Evolutionary conservation across 2,329 filamentous ascomycete genomes (phyloP), one percentile per base, ranked within the genome.

Genomic region (Lomentospora prolificans): DNA sequence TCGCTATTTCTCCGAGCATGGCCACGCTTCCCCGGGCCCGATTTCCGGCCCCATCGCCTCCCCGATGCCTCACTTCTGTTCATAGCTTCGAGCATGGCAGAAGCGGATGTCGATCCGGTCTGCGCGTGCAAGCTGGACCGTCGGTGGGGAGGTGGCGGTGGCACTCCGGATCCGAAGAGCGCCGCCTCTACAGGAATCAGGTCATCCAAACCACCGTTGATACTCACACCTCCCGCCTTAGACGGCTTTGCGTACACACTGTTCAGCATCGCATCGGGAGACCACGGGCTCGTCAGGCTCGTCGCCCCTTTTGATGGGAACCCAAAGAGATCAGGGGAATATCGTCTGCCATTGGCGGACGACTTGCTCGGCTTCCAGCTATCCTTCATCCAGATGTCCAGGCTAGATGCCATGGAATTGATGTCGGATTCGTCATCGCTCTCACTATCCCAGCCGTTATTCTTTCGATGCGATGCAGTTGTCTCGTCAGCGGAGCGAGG

Each of bases 371-470:
- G 72, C 50, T 76, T 76, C 30, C 72, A 65, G 55, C 77, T 78
- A 63, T 80, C 78, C 5, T 73, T 74, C 67, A 83, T 73, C 80
- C 80, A 84, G 24, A 80, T 78, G 55, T 83, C 80, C 4, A 78
- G 71, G 58, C 74, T 78, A 1, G 76, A 80, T 1, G 74, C 68
- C 3, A 74, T 63, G 2, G 77, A 79, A 27, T 63, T 67, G 2
- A 65, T 62, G 3, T 73, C 67, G 14, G 73, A 70, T n/a, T 69
- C 70, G 14, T 74, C 71, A 36, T 72, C 72, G 3, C 71, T 74
- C 9, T 75, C 73, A 3, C 69, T 72, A 31, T 75, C 70, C 70
- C 76, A 77, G 51, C 70, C 75, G 14, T 72, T 66, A 1, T 65
- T 68, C 27, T 69, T 67, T 44, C 68, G 66, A 10, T 64, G 66